Conservation (phyloP, 1,284 basidiomycete genomes). For the Calocybe gambosa region DNA sequence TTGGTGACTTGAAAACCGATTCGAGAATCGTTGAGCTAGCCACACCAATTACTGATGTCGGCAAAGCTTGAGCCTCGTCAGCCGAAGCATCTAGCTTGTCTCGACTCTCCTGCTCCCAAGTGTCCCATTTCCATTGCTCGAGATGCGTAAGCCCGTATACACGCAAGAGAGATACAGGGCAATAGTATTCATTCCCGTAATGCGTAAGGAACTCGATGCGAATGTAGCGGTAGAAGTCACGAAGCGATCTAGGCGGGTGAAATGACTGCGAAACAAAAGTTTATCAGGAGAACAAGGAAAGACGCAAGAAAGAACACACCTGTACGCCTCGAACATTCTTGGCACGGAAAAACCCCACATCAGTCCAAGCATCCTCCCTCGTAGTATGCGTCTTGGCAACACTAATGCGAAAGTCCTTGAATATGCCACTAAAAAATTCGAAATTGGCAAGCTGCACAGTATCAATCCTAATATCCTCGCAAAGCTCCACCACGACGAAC, state of each 20-base stretch:
- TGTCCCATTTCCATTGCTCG: slow-evolving; percentile 92
- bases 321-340: slow-evolving; percentile 92
- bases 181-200: slow-evolving; percentile 95
- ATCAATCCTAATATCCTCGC: slow-evolving; percentile 95
- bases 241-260: slow-evolving; percentile 63
- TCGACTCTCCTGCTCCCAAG: slow-evolving; percentile 62
- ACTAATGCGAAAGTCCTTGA: slow-evolving; percentile 86
- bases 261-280: slow-evolving; percentile 49
- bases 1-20: neutral
- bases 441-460: slow-evolving; percentile 95
- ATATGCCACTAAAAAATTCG: slow-evolving; percentile 97
- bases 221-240: slow-evolving; percentile 88
- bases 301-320: slow-evolving; percentile 36
- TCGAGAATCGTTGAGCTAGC: neutral
- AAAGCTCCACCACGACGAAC: slow-evolving; percentile 93
- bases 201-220: slow-evolving; percentile 93
- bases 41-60: neutral
- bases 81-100: slow-evolving; percentile 16
- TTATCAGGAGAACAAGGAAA: neutral
- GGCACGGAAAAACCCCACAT: slow-evolving; percentile 74
- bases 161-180: slow-evolving; percentile 87
- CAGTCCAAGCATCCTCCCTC: slow-evolving; percentile 64
- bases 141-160: slow-evolving; percentile 97
- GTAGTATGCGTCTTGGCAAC: slow-evolving; percentile 71
- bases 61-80: slow-evolving; percentile 12